Conservation (phyloP, 495 filamentous ascomycete genomes). For the Penicillium lividum region DNA sequence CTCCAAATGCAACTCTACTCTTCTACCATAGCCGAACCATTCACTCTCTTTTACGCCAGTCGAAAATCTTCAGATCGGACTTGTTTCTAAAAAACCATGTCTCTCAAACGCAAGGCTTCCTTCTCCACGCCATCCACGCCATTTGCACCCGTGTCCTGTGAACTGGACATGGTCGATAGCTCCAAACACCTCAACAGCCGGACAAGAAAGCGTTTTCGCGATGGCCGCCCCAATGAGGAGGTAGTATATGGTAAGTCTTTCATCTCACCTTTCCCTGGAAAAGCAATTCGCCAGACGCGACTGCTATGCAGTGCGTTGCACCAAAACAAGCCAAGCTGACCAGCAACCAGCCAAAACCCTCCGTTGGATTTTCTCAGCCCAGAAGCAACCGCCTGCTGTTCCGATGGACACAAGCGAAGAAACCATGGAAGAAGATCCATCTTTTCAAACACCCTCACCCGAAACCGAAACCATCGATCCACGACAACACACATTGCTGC, state of each 20-base stretch:
- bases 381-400: constrained; percentile 25
- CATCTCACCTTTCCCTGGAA: background rate
- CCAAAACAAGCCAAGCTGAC: constrained; percentile 18
- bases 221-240: constrained; percentile 49
- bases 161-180: constrained; percentile 28
- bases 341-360: constrained; percentile 44
- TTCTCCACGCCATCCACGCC: constrained; percentile 37
- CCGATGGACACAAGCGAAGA: constrained; percentile 26
- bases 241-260: constrained; percentile 45
- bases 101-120: constrained; percentile 55
- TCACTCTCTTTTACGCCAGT: constrained; percentile 1
- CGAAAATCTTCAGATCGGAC: too few relatives aligned
- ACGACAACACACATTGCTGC: constrained; percentile 46
- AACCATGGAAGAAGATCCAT: constrained; percentile 27
- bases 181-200: constrained; percentile 50
- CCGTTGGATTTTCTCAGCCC: constrained; percentile 47
- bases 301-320: background rate
- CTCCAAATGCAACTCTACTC: constrained; percentile 21
- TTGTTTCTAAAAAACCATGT: constrained; percentile 31
- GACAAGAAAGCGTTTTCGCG: constrained; percentile 53
- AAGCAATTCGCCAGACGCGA: background rate
- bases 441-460: background rate
- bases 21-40: constrained; percentile 6
- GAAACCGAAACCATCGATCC: constrained; percentile 37
- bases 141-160: constrained; percentile 28